Base-by-base conservation (phyloP, 1,284 basidiomycete species). In the Puccinia horiana region DNA sequence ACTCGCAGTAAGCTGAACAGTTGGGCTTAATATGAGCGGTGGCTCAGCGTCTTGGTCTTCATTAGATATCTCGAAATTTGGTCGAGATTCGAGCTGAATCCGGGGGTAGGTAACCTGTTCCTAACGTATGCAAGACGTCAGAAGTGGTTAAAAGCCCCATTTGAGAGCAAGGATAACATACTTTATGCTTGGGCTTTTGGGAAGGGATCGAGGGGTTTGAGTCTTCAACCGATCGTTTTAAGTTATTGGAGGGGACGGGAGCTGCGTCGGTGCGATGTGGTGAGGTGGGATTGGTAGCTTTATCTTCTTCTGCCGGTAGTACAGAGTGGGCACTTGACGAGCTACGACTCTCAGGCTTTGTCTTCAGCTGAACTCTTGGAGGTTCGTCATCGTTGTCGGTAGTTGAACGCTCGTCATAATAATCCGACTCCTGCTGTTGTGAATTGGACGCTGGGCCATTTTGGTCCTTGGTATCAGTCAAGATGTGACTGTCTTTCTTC, bases 1-100 rank as follows among this genome's bases (percentile, higher is more conserved):
- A 26, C 69, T 72, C 49, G n/a, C n/a, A 9, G 78, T 81, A 20
- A 81, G 70, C 18, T 54, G 23, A 42, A 56, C 67, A 40, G 37
- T 42, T 54, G 47, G 23, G 20, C 37, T 56, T 12, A 81, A 47
- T 26, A n/a, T 12, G 23, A 81, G 56, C 3, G 78, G 42, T 44
- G 54, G 54, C n/a, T 49, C 72, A 18, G 67, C 63, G 26, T 81
- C 78, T 81, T 81, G 78, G n/a, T 20, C 54, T 47, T 42, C 69
- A 74, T 44, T 52, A 35, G n/a, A 44, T 56, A 81, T 81, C 42
- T 42, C 52, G 37, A 81, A 47, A 72, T 81, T 72, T 42, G 69
- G 79, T 44, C 70, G 37, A 6, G 79, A 47, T 12, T 72, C 79
- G 16, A 29, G 18, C 58, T 81, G 67, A 73, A 74, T 52, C 32